Percentiles rank a stretch among this genome's conserved stretches.
Evolutionary conservation across 805 yeast species (phyloP).

Genomic region (Starmerella potacharoeniae): DNA sequence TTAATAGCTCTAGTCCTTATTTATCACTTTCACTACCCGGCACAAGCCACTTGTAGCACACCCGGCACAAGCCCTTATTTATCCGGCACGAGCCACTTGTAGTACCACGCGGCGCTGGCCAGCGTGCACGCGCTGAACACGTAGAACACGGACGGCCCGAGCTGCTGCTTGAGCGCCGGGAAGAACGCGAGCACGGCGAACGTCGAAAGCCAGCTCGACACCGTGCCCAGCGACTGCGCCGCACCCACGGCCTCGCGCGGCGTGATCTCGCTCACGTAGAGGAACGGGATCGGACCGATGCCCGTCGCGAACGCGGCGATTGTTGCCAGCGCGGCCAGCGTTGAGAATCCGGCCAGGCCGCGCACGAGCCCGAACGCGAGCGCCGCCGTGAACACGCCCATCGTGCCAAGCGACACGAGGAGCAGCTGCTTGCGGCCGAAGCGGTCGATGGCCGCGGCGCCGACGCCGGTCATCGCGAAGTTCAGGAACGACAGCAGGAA

Average conservation of each 20-base stretch:
- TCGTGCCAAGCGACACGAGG: constrained; percentile 49
- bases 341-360: constrained; percentile 39
- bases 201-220: constrained; percentile 84
- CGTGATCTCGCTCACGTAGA: constrained; percentile 79
- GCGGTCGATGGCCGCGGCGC: constrained; percentile 67
- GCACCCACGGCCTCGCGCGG: constrained; percentile 65
- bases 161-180: constrained; percentile 51
- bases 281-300: constrained; percentile 89
- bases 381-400: constrained; percentile 54
- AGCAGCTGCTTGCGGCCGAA: constrained; percentile 68
- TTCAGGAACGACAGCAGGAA: constrained; percentile 66
- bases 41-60: neutral
- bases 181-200: constrained; percentile 63
- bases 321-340: constrained; percentile 55
- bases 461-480: constrained; percentile 56
- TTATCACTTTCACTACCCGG: neutral
- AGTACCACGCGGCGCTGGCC: constrained; percentile 33
- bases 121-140: constrained; percentile 43
- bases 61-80: neutral
- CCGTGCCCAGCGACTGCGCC: constrained; percentile 89
- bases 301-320: constrained; percentile 85
- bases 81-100: constrained; percentile 5
- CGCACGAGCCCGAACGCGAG: constrained; percentile 56
- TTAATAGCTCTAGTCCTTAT: neutral
- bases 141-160: constrained; percentile 73